Conservation (phyloP, 805 yeast genomes). For the Pichia occidentalis region DNA sequence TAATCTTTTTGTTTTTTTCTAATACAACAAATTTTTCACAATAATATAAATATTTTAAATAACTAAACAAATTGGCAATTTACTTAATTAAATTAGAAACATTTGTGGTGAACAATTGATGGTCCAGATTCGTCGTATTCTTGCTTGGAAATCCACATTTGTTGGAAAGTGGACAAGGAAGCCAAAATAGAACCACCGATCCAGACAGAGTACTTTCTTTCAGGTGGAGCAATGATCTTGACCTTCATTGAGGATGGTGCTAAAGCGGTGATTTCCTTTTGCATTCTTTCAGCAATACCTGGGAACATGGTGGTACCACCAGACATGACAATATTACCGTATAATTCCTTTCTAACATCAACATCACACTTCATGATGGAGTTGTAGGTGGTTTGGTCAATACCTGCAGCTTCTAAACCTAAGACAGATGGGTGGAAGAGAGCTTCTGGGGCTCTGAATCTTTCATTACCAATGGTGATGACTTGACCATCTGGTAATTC, state of each 20-base stretch:
- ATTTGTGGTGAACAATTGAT: conserved; percentile 94
- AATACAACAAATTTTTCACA: background rate
- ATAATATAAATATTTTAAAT: too few species aligned
- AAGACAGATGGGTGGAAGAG: conserved; percentile 95
- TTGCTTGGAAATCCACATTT: conserved; percentile 99
- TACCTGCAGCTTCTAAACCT: conserved; percentile 93
- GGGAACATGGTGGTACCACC: conserved; percentile 99
- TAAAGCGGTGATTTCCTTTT: conserved; percentile 98
- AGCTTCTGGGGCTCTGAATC: conserved; percentile 99
- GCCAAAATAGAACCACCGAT: conserved; percentile 99
- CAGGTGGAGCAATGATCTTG: conserved; percentile 98
- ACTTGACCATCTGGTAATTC: conserved; percentile 99
- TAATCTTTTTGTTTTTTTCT: background rate
- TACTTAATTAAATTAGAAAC: conserved; percentile 51
- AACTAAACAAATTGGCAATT: background rate
- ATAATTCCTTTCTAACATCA: conserved; percentile 97
- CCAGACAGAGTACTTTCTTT: conserved; percentile 99
- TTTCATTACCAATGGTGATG: conserved; percentile 98
- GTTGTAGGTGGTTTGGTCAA: conserved; percentile 94
- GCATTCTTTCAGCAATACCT: conserved; percentile 99
- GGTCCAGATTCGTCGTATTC: conserved; percentile 99
- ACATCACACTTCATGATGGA: conserved; percentile 98
- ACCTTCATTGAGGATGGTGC: conserved; percentile 99
- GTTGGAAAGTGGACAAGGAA: conserved; percentile 98
- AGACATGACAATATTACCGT: conserved; percentile 98